These are phyloP conservation scores for Megacollybia platyphylla DNA, from an alignment of 1,284 basidiomycete genomes.

Conservation along the genomic window DNA sequence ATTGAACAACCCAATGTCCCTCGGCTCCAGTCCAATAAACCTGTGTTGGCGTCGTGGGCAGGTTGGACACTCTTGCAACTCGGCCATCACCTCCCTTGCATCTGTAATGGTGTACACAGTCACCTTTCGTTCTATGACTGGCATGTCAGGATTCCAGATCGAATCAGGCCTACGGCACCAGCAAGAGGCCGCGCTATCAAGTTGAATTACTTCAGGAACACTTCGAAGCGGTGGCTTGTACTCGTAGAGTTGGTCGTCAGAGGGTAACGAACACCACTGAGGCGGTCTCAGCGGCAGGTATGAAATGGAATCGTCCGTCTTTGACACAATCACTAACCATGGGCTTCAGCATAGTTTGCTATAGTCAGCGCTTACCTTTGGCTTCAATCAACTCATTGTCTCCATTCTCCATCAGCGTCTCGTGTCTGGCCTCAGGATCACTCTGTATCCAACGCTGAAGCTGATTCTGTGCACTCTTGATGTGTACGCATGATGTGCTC, in stretches of 20 bases:
- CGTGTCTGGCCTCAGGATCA: not conserved
- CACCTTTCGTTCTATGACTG: not conserved
- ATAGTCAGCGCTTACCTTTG: not conserved
- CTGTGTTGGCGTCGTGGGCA: not conserved
- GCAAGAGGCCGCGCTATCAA: not conserved
- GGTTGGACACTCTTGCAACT: not conserved
- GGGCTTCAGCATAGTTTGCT: too few relatives aligned
- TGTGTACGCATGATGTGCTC: not conserved
- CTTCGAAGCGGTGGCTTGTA: too few relatives aligned
- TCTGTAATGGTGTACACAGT: not conserved
- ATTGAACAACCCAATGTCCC: slow-evolving; percentile 8
- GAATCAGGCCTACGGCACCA: not conserved
- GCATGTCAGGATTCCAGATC: not conserved
- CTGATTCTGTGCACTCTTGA: not conserved
- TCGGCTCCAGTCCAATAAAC: slow-evolving; percentile 10
- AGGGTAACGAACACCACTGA: not conserved
- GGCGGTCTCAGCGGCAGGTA: not conserved
- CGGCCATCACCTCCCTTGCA: not conserved
- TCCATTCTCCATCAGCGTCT: not conserved
- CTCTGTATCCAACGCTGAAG: not conserved
- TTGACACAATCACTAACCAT: not conserved
- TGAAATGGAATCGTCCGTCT: not conserved
- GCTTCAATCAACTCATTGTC: not conserved
- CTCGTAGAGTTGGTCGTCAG: not conserved
- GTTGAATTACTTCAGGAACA: not conserved